Evolutionary conservation across 2,329 filamentous ascomycete genomes (phyloP), one percentile per base, ranked within the genome.

Genomic region (Colletotrichum acutatum): DNA sequence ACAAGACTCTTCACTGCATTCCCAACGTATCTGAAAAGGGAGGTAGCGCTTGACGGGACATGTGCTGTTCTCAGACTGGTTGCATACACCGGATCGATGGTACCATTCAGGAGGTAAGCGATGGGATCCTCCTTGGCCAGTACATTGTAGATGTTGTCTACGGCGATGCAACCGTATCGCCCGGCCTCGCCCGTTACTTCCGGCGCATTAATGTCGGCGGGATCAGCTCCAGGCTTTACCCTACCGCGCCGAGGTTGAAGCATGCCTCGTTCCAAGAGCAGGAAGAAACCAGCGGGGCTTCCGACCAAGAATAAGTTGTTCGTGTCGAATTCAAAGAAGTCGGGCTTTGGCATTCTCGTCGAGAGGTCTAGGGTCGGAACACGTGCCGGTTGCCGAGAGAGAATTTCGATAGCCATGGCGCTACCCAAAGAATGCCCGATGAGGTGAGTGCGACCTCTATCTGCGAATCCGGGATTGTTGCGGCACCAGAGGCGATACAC

Each of bases 101-200:
- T 93, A 26, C 95, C 95, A 78, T 98, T 99, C 71, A 98, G 90
- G 19, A 96, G 89, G 81, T 98, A 98, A 1, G 95, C 94, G 69
- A 99, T 97, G 2, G 97, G 89, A 77, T 91, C 90, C 76, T 91
- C 89, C 74, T 87, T 88, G 52, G 90, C 85, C 79, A 98, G 90
- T 75, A 99, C 90, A 78, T 99, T 99, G 86, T 98, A 99, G 69
- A 99, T 89, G 80, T 98, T 99, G 83, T 98, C 95, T 1, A 98
- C 93, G 0, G 96, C 94, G 32, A 98, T 86, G 81, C 97, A 98
- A 22, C 97, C 97, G 80, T 97, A 98, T 6, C 87, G 90, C 34
- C 94, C 95, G 22, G 88, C 88, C 53, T 95, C 90, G n/a, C 93
- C 94, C n/a, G 92, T 93, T 37, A 98, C 89, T 7, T 86, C 84